Percentiles rank a stretch among this genome's conserved stretches.
Evolutionary conservation across 1,284 basidiomycete species (phyloP).

Genomic region (Ganoderma sp.): DNA sequence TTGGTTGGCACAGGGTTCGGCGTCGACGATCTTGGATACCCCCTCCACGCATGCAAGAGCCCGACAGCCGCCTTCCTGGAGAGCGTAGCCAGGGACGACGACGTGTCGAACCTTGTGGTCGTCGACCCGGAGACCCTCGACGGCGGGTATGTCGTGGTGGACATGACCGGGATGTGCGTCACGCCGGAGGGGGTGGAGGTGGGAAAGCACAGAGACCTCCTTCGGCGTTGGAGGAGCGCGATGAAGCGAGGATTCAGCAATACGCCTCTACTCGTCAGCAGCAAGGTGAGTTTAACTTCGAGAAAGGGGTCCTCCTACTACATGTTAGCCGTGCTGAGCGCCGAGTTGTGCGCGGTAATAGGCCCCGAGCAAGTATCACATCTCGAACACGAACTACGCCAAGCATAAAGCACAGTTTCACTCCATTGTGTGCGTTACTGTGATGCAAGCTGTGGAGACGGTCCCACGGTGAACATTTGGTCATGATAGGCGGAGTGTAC

Average conservation of each 20-base stretch:
- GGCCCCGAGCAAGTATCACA: conserved; percentile 6
- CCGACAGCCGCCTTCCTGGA: conserved; percentile 2
- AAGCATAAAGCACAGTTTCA: conserved; percentile 10
- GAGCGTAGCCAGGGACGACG: conserved; percentile 3
- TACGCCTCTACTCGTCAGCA: neutral
- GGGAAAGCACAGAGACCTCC: conserved; percentile 2
- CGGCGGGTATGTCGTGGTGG: conserved; percentile 8
- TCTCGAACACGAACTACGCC: conserved; percentile 10
- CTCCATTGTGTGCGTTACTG: conserved; percentile 5
- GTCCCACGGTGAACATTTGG: neutral
- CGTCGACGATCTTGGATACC: conserved; percentile 7
- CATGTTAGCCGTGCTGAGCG: neutral
- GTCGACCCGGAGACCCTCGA: conserved; percentile 8
- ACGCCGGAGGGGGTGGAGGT: conserved; percentile 11
- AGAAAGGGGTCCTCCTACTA: too few relatives aligned
- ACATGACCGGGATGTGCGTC: conserved; percentile 8
- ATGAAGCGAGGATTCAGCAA: conserved; percentile 9
- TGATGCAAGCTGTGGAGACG: conserved; percentile 3
- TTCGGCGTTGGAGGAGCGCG: conserved; percentile 8
- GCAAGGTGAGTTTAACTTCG: neutral
- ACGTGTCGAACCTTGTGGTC: neutral
- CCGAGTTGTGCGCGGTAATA: neutral
- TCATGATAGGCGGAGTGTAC: neutral
- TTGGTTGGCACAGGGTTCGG: conserved; percentile 4
- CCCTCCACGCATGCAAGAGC: conserved; percentile 3